phyloP scores from a whole-genome alignment of 192 early-diverging fungal species.

The Coemansia sp. region DNA sequence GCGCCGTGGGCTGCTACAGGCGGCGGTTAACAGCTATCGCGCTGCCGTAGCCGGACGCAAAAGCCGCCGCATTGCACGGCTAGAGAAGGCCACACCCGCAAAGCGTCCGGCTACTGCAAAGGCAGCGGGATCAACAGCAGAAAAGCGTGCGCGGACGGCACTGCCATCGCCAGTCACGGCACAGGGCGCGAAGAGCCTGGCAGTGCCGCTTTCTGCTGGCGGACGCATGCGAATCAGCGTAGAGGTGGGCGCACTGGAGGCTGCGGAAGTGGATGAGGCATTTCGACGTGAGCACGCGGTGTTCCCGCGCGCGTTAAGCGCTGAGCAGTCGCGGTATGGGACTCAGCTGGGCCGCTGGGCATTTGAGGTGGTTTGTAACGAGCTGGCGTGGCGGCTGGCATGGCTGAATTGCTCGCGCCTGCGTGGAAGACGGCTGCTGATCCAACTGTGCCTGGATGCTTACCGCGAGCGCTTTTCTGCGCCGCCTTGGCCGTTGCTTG shows the following conservation, averaged over 20 bases:
- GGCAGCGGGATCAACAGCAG: neutral
- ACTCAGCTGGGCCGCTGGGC: constrained; percentile 60
- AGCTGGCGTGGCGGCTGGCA: constrained; percentile 80
- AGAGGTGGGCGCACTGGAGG: constrained; percentile 27
- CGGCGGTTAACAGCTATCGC: constrained; percentile 79
- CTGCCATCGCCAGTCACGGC: constrained; percentile 13
- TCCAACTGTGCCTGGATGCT: constrained; percentile 51
- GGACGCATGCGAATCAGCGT: constrained; percentile 39
- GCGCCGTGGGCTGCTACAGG: constrained; percentile 75
- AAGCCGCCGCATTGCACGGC: constrained; percentile 70
- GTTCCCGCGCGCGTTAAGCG: constrained; percentile 44
- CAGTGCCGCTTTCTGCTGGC: constrained; percentile 6
- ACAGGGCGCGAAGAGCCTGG: constrained; percentile 35
- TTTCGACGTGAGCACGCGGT: constrained; percentile 47
- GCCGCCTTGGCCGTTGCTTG: constrained; percentile 42
- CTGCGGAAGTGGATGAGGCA: constrained; percentile 6
- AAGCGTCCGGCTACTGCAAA: neutral
- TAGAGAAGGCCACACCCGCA: constrained; percentile 60
- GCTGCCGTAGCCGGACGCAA: constrained; percentile 68
- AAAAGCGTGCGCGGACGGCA: neutral
- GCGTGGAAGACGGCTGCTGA: constrained; percentile 33
- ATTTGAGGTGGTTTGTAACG: constrained; percentile 82
- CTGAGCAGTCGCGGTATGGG: constrained; percentile 35
- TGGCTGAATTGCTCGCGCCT: constrained; percentile 64
- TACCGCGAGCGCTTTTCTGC: constrained; percentile 40